Conservation (phyloP, 495 filamentous ascomycete genomes). For the Neurospora sp. region DNA sequence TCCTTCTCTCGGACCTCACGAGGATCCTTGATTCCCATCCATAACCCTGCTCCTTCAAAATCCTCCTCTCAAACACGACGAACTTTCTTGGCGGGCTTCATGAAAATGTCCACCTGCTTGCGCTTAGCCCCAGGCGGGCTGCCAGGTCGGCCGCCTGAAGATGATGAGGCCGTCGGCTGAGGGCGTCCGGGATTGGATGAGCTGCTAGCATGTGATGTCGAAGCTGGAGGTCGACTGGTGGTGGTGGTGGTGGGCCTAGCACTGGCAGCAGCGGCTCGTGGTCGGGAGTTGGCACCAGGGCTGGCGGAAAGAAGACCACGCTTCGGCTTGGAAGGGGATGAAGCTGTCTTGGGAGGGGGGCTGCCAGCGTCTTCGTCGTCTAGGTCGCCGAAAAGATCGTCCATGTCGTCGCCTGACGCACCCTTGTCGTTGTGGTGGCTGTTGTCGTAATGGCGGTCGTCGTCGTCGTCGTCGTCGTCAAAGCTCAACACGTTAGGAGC, state of each 20-base stretch:
- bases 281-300: conserved; percentile 10
- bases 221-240: neutral
- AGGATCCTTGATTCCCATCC: neutral
- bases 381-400: conserved; percentile 11
- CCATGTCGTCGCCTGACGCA: neutral
- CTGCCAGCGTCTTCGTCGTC: neutral
- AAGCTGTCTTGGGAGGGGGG: neutral
- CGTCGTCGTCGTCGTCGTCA: conserved; percentile 14
- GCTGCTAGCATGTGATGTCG: neutral
- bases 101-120: conserved; percentile 25
- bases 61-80: neutral
- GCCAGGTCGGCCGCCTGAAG: neutral
- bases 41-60: neutral
- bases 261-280: neutral
- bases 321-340: neutral
- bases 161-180: neutral
- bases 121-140: conserved; percentile 10
- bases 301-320: conserved; percentile 8
- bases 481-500: conserved; percentile 10
- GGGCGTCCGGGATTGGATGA: neutral
- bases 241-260: neutral
- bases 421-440: neutral
- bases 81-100: conserved; percentile 15
- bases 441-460: neutral
- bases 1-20: neutral